Percentiles rank a stretch among this genome's conserved stretches.
Conservation (phyloP, 768 basidiomycete genomes). For the Dendrothele bispora region DNA sequence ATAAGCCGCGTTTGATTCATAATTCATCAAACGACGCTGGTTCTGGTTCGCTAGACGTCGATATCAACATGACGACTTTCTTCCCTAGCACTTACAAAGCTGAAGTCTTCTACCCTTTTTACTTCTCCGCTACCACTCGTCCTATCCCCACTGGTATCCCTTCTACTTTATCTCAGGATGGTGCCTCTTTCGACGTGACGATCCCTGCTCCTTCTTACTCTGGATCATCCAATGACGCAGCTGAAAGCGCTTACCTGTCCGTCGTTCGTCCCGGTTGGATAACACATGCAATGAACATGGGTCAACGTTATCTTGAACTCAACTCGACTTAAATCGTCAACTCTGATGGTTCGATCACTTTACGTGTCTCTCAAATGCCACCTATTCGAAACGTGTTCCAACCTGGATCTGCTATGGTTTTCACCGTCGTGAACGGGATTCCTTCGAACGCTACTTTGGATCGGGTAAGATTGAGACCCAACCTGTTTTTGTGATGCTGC, state of each 20-base stretch:
- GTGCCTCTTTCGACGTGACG: conserved; percentile 73
- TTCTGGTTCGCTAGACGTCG: too few relatives aligned
- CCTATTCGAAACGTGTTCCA: conserved; percentile 84
- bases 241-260: conserved; percentile 71
- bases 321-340: conserved; percentile 84
- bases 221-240: conserved; percentile 65
- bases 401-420: conserved; percentile 85
- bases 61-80: conserved; percentile 58
- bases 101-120: conserved; percentile 90
- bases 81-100: conserved; percentile 80
- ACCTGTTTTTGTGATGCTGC: conserved; percentile 42
- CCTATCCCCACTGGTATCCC: conserved; percentile 75
- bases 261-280: conserved; percentile 84
- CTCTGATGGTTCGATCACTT: conserved; percentile 72
- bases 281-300: conserved; percentile 87
- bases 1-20: too few relatives aligned
- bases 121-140: conserved; percentile 69
- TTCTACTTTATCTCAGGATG: conserved; percentile 78
- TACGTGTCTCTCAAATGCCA: conserved; percentile 81
- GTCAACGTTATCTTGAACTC: conserved; percentile 77
- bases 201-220: conserved; percentile 66
- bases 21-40: too few relatives aligned
- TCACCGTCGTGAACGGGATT: conserved; percentile 78
- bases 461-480: conserved; percentile 75
- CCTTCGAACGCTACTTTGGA: conserved; percentile 80